These are phyloP conservation scores for Penstemon davidsonii DNA, from an alignment of 257 asterid genomes.

Conservation along the genomic window DNA sequence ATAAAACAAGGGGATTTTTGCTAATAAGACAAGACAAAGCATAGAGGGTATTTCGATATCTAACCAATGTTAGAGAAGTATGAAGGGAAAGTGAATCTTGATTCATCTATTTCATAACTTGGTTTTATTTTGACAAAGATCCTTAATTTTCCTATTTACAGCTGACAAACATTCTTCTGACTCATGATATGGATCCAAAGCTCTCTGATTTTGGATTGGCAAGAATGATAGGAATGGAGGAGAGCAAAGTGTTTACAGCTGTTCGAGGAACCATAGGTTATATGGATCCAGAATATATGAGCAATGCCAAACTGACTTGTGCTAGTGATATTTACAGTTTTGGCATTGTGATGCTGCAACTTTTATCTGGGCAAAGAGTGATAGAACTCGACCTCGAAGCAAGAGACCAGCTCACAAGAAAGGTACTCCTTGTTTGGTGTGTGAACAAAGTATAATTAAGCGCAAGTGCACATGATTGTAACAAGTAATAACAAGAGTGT, in stretches of 20 bases:
- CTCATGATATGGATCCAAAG: slow-evolving; percentile 56
- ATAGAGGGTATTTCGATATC: no score
- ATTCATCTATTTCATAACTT: no score
- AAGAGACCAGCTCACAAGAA: slow-evolving; percentile 73
- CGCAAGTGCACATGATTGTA: no score
- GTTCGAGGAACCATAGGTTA: slow-evolving; percentile 79
- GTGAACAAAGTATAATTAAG: no score
- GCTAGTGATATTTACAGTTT: slow-evolving; percentile 82
- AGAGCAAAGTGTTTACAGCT: slow-evolving; percentile 73
- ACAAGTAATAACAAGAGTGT: no score
- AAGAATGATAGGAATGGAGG: slow-evolving; percentile 63
- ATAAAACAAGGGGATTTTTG: no score
- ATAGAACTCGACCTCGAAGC: slow-evolving; percentile 70
- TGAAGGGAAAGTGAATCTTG: no score
- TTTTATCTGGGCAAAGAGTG: slow-evolving; percentile 69
- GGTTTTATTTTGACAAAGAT: background rate
- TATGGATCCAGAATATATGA: slow-evolving; percentile 89
- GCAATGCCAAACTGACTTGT: slow-evolving; percentile 71
- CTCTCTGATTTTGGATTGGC: slow-evolving; percentile 81
- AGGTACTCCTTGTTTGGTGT: slow-evolving; percentile 37
- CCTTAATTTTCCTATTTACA: slow-evolving; percentile 26
- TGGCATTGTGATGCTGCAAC: slow-evolving; percentile 71
- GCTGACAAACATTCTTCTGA: slow-evolving; percentile 77
- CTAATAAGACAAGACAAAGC: no score
- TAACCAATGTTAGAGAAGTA: no score